Evolutionary conservation across 192 early-diverging fungal genomes (phyloP).

Genomic region (Backusella sp.): DNA sequence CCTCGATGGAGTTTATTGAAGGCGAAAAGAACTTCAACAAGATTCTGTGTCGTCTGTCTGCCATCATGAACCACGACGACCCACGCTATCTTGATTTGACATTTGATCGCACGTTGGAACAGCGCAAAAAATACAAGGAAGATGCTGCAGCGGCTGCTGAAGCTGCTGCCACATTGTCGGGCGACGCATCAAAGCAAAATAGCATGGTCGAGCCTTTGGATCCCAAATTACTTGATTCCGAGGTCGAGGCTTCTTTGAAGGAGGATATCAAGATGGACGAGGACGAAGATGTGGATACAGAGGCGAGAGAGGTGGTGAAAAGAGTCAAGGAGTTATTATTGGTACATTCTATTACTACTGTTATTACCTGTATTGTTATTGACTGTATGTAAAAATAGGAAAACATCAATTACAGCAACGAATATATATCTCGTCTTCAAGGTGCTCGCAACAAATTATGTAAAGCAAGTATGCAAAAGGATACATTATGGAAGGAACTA

Average conservation of each 20-base stretch:
- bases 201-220: conserved; percentile 16
- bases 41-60: conserved; percentile 50
- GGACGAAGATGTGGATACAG: not conserved
- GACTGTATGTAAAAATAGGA: conserved; percentile 38
- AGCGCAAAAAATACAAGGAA: conserved; percentile 16
- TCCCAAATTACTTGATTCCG: conserved; percentile 24
- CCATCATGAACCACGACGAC: conserved; percentile 61
- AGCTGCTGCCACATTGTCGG: conserved; percentile 15
- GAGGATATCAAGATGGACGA: not conserved
- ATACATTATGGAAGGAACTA: conserved; percentile 46
- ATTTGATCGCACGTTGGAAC: conserved; percentile 40
- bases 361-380: not conserved
- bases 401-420: conserved; percentile 58
- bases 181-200: conserved; percentile 24
- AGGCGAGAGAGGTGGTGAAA: conserved; percentile 22
- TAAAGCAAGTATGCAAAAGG: conserved; percentile 50
- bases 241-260: not conserved
- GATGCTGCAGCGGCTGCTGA: conserved; percentile 26
- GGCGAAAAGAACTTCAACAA: conserved; percentile 60
- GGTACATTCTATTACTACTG: not conserved
- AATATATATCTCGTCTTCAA: conserved; percentile 54
- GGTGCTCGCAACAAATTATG: conserved; percentile 51
- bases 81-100: conserved; percentile 56
- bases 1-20: conserved; percentile 64
- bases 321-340: conserved; percentile 31